Evolutionary conservation across 2,329 filamentous ascomycete genomes (phyloP).

Genomic region (Malbranchea zuffiana): DNA sequence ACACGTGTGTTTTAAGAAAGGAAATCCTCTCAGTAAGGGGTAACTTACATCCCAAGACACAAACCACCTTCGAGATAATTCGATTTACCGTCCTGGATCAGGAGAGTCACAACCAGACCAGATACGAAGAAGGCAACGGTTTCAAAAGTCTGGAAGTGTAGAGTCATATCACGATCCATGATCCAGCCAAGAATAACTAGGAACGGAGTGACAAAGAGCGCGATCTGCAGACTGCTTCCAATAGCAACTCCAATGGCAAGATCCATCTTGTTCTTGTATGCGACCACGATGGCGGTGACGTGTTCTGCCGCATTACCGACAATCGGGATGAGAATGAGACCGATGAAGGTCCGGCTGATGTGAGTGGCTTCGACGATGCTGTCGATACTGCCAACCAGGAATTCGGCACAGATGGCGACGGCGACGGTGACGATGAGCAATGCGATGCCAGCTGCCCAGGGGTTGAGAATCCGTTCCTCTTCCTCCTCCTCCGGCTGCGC

Average conservation of each 20-base stretch:
- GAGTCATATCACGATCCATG: slow-evolving; percentile 59
- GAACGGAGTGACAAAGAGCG: slow-evolving; percentile 68
- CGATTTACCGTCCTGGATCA: slow-evolving; percentile 69
- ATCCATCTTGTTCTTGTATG: slow-evolving; percentile 59
- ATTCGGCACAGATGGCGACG: slow-evolving; percentile 65
- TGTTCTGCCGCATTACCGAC: slow-evolving; percentile 74
- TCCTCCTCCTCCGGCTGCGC: slow-evolving; percentile 29
- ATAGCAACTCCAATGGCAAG: slow-evolving; percentile 68
- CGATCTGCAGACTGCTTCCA: slow-evolving; percentile 72
- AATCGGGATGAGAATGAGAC: slow-evolving; percentile 66
- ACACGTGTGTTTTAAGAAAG: not conserved
- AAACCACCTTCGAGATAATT: slow-evolving; percentile 78
- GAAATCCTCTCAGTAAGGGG: slow-evolving; percentile 2
- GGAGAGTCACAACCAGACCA: slow-evolving; percentile 60
- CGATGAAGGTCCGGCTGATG: slow-evolving; percentile 72
- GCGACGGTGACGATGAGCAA: slow-evolving; percentile 59
- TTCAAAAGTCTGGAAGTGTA: slow-evolving; percentile 72
- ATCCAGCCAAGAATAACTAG: slow-evolving; percentile 73
- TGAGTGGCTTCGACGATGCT: slow-evolving; percentile 56
- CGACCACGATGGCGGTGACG: slow-evolving; percentile 69
- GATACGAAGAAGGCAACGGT: slow-evolving; percentile 68
- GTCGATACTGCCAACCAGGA: slow-evolving; percentile 66
- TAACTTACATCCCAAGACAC: slow-evolving; percentile 45
- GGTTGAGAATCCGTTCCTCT: slow-evolving; percentile 46
- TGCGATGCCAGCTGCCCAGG: slow-evolving; percentile 53